Evolutionary conservation across 371 early-diverging fungal species (phyloP), one percentile per base, ranked within the genome.

Genomic region (Rhizopus stolonifer): DNA sequence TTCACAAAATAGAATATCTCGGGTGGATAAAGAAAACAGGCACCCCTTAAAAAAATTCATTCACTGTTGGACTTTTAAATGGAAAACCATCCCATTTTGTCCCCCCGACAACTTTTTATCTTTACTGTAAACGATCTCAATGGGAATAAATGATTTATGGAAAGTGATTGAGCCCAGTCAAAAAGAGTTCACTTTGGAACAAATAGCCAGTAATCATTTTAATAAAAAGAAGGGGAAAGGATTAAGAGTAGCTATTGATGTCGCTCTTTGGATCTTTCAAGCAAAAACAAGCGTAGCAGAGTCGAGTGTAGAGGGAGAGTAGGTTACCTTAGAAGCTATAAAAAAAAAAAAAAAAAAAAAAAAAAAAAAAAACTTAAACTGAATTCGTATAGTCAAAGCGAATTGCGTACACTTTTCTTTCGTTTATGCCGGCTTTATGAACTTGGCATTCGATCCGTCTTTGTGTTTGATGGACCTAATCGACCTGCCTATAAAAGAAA

Each of bases 391-490:
- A 70, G 66, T 14, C 43, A 45, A 1, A 59, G 63, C 9, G 60
- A 62, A 10, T 42, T 70, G 7, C 61, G 61, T 9, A 15, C 58
- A 7, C 36, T 72, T 29, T 76, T 76, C 31, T 68, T 56, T 36
- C 64, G 76, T 0, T 61, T 68, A 9, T 51, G 54, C 26, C 63
- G 69, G 4, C 46, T 76, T 2, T 61, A 63, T 49, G 58, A 60
- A 21, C 39, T 70, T 2, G 76, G 76, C 7, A 63, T 76, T 17
- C 63, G 65, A 3, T 64, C 73, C 0, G 65, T 76, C 0, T 72
- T 76, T 38, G 76, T 76, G 0, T 72, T 76, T 53, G 76, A 76
- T 44, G 76, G 76, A 1, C 49, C 64, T 0, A 22, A 54, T 9
- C 52, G 72, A 43, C 72, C 72, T 0, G 14, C 31, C 0, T 51